Conservation (phyloP, 23 red algal genomes). For the Porphyridium purpureum region DNA sequence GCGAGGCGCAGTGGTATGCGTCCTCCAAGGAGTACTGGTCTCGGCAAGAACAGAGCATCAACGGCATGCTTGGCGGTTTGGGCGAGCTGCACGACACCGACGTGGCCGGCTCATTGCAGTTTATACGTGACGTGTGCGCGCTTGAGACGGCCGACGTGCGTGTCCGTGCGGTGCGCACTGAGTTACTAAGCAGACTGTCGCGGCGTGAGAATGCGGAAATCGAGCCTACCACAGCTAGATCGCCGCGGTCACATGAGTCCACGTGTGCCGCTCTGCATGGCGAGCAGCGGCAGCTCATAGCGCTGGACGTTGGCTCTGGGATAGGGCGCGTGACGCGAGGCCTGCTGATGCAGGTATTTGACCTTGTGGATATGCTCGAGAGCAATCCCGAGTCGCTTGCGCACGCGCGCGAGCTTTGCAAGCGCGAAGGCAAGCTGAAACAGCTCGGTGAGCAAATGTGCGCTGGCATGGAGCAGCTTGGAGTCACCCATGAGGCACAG, state of each 20-base stretch:
- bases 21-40: conserved; percentile 17
- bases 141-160: no score
- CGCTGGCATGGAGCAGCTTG: conserved; percentile 43
- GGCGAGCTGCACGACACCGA: conserved; percentile 13
- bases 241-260: no score
- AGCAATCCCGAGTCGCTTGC: conserved; percentile 11
- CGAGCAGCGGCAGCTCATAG: no score
- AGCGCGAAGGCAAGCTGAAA: not conserved
- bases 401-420: conserved; percentile 1
- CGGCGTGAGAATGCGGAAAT: no score
- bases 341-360: conserved; percentile 19
- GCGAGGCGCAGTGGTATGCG: conserved; percentile 17
- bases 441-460: conserved; percentile 11
- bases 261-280: no score
- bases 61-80: conserved; percentile 69
- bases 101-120: conserved; percentile 5
- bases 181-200: no score
- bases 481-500: not conserved
- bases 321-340: conserved; percentile 36
- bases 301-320: conserved; percentile 48
- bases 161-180: no score
- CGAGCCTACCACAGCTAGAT: no score
- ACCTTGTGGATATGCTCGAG: conserved; percentile 48
- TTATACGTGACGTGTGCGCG: no score
- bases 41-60: conserved; percentile 12